phyloP scores from a whole-genome alignment of 805 yeast species.

The Saccharomyces cerevisiae region DNA sequence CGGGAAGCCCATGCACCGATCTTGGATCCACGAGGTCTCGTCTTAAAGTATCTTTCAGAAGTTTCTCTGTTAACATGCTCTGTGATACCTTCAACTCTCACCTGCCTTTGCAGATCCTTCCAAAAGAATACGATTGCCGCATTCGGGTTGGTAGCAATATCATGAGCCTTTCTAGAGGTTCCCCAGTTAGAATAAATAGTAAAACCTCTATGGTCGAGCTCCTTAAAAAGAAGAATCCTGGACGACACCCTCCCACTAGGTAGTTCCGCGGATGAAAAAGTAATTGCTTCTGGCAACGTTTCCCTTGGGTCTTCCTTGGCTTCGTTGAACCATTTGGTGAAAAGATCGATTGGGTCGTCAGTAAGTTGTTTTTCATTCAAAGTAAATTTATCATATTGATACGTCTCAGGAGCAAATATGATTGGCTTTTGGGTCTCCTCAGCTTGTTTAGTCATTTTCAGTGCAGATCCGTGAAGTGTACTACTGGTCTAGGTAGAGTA shows the following conservation, averaged over 20 bases:
- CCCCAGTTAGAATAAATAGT: constrained; percentile 89
- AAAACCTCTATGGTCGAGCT: constrained; percentile 77
- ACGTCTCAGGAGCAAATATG: constrained; percentile 75
- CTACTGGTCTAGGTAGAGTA: background rate
- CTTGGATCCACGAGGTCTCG: constrained; percentile 87
- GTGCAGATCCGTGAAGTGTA: background rate
- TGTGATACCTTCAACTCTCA: constrained; percentile 80
- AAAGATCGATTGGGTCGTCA: constrained; percentile 64
- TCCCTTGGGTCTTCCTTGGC: constrained; percentile 50
- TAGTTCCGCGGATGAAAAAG: constrained; percentile 77
- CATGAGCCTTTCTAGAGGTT: constrained; percentile 71
- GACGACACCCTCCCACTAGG: constrained; percentile 89
- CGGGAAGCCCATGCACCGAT: constrained; percentile 97
- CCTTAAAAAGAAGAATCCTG: constrained; percentile 79
- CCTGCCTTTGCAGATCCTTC: constrained; percentile 86
- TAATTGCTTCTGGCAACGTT: constrained; percentile 72
- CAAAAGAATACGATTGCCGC: constrained; percentile 88
- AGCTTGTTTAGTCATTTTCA: constrained; percentile 14
- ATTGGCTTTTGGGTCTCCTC: constrained; percentile 26
- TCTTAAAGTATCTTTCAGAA: constrained; percentile 66
- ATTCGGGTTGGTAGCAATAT: constrained; percentile 60
- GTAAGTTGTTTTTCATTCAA: constrained; percentile 47
- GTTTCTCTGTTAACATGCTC: constrained; percentile 68
- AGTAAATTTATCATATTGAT: constrained; percentile 69
- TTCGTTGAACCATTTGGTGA: constrained; percentile 76